Conservation (phyloP, 257 asterid genomes). For the Dorcoceras hygrometricum region DNA sequence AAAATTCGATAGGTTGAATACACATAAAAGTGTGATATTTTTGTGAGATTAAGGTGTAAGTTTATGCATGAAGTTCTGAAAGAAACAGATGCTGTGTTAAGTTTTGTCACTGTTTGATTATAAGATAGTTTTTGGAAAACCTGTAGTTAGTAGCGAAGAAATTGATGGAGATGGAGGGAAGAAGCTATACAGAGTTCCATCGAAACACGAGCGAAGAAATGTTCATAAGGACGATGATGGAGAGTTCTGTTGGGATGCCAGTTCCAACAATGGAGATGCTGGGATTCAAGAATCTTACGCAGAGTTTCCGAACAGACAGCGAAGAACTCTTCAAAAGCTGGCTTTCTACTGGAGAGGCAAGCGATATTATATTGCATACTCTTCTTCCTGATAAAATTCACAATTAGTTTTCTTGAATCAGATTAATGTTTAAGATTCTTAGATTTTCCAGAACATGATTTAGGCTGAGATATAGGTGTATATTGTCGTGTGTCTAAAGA, state of each 20-base stretch:
- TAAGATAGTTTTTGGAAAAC: conserved; percentile 1
- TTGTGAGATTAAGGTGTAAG: background rate
- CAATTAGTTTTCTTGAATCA: background rate
- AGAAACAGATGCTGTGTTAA: background rate
- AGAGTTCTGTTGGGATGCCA: conserved; percentile 64
- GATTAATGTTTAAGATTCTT: background rate
- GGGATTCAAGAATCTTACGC: conserved; percentile 69
- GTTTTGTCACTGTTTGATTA: background rate
- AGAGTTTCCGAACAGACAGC: conserved; percentile 58
- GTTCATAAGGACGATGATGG: conserved; percentile 78
- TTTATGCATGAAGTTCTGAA: background rate
- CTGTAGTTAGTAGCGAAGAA: conserved; percentile 18
- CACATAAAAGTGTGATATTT: background rate
- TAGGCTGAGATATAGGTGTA: background rate
- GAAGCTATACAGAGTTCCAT: conserved; percentile 51
- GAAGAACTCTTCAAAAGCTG: conserved; percentile 87
- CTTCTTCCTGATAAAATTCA: background rate
- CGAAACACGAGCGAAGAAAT: conserved; percentile 80
- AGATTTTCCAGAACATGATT: background rate
- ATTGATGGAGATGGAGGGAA: conserved; percentile 61
- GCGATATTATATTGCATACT: conserved; percentile 18
- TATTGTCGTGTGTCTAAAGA: background rate
- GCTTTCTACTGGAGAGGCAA: conserved; percentile 85
- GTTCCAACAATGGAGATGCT: conserved; percentile 86
- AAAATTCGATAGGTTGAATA: background rate